These are phyloP conservation scores for Colletotrichum cuscutae DNA, from an alignment of 2,329 filamentous ascomycete species.

Conservation along the genomic window DNA sequence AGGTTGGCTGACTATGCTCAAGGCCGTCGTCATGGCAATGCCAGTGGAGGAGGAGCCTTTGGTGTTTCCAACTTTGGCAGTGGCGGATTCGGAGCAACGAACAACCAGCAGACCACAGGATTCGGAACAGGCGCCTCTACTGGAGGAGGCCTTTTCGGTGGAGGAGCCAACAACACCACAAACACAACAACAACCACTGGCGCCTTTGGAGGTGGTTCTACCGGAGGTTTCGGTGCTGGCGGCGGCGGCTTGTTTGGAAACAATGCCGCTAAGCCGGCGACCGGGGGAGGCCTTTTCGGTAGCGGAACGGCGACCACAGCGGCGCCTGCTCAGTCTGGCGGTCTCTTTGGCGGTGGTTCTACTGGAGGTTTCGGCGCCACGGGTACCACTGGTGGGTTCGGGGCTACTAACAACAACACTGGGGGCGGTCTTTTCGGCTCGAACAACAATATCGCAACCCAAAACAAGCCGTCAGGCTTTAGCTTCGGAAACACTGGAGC, in stretches of 20 bases:
- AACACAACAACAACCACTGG: conserved; percentile 21
- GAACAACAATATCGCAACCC: conserved; percentile 42
- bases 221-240: conserved; percentile 51
- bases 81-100: conserved; percentile 57
- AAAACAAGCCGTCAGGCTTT: conserved; percentile 52
- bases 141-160: conserved; percentile 52
- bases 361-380: conserved; percentile 31
- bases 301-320: conserved; percentile 25
- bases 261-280: conserved; percentile 30
- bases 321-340: conserved; percentile 34
- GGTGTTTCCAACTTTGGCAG: conserved; percentile 67
- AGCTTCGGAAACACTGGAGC: conserved; percentile 54
- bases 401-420: conserved; percentile 41
- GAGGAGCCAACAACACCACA: conserved; percentile 40
- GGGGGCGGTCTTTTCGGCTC: conserved; percentile 34
- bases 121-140: conserved; percentile 52
- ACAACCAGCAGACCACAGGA: conserved; percentile 49
- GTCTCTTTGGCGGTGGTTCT: conserved; percentile 40
- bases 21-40: conserved; percentile 85
- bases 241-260: conserved; percentile 55
- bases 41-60: conserved; percentile 86
- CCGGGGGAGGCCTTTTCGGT: conserved; percentile 25
- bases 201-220: conserved; percentile 39
- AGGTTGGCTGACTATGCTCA: conserved; percentile 88
- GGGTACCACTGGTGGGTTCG: conserved; percentile 42